These are phyloP conservation scores for Mollisiaceae sp. DNA, from an alignment of 2,329 filamentous ascomycete species.

Conservation along the genomic window DNA sequence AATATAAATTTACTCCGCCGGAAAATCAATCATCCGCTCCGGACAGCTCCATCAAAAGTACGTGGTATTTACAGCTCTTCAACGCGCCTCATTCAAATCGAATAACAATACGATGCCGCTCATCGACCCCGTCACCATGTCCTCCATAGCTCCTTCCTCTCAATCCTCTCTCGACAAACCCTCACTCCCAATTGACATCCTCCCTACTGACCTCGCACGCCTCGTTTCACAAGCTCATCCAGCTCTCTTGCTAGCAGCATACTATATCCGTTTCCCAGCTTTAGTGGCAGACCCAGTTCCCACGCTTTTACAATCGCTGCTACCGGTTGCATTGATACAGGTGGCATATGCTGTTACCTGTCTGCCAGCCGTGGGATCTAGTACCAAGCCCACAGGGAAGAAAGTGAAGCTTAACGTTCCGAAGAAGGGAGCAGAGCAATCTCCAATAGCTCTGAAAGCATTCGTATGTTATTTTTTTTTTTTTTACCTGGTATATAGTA, in stretches of 20 bases:
- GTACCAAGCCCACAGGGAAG: conserved; percentile 46
- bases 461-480: conserved; percentile 28
- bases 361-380: conserved; percentile 64
- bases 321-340: conserved; percentile 69
- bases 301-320: conserved; percentile 64
- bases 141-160: conserved; percentile 17
- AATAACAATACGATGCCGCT: conserved; percentile 37
- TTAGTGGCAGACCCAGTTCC: conserved; percentile 73
- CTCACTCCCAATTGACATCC: conserved; percentile 40
- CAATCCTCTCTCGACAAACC: conserved; percentile 26
- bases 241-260: conserved; percentile 66
- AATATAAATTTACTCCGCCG: conserved; percentile 3
- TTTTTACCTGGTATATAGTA: too few relatives aligned
- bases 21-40: conserved; percentile 17
- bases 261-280: conserved; percentile 65
- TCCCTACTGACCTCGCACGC: conserved; percentile 47
- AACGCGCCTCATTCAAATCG: not conserved
- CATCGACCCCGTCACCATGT: conserved; percentile 42
- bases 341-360: conserved; percentile 65
- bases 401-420: conserved; percentile 60
- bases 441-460: not conserved
- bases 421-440: conserved; percentile 51
- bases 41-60: not conserved
- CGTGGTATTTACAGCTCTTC: conserved; percentile 11
- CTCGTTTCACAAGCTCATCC: conserved; percentile 72